Evolutionary conservation across 1,284 basidiomycete genomes (phyloP).

Genomic region (Sphagnurus paluster): DNA sequence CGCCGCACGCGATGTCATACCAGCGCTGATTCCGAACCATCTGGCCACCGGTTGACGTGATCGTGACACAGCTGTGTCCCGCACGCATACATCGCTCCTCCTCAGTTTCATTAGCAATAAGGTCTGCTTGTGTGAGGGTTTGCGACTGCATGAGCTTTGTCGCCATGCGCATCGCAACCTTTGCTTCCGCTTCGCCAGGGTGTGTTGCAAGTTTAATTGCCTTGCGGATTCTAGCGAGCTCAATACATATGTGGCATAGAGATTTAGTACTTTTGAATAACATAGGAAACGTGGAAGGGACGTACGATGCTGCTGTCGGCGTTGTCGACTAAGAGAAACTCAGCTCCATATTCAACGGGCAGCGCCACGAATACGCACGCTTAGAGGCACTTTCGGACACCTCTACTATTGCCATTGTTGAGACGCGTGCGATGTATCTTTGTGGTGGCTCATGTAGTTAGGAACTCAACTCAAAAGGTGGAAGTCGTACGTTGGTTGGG

Average conservation of each 20-base stretch:
- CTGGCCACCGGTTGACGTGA: conserved; percentile 2
- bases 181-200: conserved; percentile 7
- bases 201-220: conserved; percentile 6
- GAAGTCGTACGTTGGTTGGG: conserved; percentile 3
- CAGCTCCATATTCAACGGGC: background rate
- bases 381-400: background rate
- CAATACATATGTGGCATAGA: background rate
- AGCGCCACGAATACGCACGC: background rate
- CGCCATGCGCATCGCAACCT: conserved; percentile 11
- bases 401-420: background rate
- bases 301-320: conserved; percentile 8
- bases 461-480: background rate
- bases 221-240: conserved; percentile 8
- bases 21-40: conserved; percentile 2
- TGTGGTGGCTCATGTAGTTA: background rate
- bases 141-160: conserved; percentile 8
- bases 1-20: background rate
- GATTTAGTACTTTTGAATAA: background rate
- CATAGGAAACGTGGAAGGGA: background rate
- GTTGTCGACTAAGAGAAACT: background rate
- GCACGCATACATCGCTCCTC: conserved; percentile 9
- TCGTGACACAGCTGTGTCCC: conserved; percentile 3
- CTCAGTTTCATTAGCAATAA: conserved; percentile 6
- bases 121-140: conserved; percentile 7
- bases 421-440: conserved; percentile 1